These are phyloP conservation scores for Cyberlindnera saturnus DNA, from an alignment of 805 yeast species.

Conservation along the genomic window DNA sequence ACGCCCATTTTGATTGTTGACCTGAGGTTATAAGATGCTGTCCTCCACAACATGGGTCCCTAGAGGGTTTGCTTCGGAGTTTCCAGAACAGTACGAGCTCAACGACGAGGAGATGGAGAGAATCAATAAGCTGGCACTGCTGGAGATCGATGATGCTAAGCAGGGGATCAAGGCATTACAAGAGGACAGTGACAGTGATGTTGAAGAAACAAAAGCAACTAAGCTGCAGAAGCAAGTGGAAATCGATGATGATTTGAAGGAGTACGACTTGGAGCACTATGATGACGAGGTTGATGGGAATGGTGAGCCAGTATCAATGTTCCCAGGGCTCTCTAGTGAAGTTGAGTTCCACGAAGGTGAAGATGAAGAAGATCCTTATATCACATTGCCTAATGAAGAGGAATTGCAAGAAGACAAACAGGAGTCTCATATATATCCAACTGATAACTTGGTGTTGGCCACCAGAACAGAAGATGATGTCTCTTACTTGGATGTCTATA, in stretches of 20 bases:
- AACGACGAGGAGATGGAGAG: constrained; percentile 92
- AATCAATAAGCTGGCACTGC: constrained; percentile 76
- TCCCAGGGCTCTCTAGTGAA: constrained; percentile 64
- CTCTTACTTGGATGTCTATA: constrained; percentile 86
- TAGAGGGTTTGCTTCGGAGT: constrained; percentile 89
- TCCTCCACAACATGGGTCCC: constrained; percentile 96
- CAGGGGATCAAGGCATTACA: constrained; percentile 49
- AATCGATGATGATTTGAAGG: constrained; percentile 79
- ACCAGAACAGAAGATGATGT: constrained; percentile 95
- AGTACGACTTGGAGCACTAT: constrained; percentile 79
- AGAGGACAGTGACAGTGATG: constrained; percentile 17
- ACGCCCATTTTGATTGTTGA: too few species aligned
- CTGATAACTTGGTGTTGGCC: constrained; percentile 84
- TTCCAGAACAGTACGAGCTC: constrained; percentile 81
- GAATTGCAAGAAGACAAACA: constrained; percentile 73
- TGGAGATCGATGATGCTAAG: constrained; percentile 73
- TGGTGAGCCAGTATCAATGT: constrained; percentile 55
- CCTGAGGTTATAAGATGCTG: constrained; percentile 45
- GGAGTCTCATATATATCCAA: constrained; percentile 81
- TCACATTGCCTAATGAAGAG: constrained; percentile 38
- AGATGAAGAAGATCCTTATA: constrained; percentile 37
- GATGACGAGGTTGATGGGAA: constrained; percentile 57
- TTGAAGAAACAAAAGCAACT: constrained; percentile 9
- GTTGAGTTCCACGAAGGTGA: constrained; percentile 50
- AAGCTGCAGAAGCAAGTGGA: constrained; percentile 41